Percentiles rank a stretch among this genome's conserved stretches.
These are phyloP conservation scores for Globisporangium mamillatum DNA, from an alignment of 352 stramenopile genomes.

Conservation along the genomic window DNA sequence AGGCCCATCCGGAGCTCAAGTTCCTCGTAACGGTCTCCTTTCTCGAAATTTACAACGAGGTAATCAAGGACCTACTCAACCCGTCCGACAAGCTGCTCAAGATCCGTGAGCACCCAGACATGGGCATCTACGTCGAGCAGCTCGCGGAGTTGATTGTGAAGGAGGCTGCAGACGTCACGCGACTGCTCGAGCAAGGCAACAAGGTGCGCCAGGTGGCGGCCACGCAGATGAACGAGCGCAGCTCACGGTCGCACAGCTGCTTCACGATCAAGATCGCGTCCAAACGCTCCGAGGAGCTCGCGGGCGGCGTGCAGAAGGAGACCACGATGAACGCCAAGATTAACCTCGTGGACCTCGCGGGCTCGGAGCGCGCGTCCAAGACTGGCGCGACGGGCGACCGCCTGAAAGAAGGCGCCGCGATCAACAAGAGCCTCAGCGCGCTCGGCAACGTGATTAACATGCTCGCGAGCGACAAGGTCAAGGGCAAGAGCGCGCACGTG, in stretches of 20 bases:
- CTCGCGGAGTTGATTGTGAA: conserved; percentile 85
- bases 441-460: conserved; percentile 93
- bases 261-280: conserved; percentile 91
- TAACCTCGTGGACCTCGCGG: conserved; percentile 91
- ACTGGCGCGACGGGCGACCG: conserved; percentile 84
- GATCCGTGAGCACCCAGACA: conserved; percentile 90
- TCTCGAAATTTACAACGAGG: conserved; percentile 95
- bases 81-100: conserved; percentile 89
- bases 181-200: conserved; percentile 88
- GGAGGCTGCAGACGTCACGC: conserved; percentile 67
- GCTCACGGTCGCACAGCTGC: conserved; percentile 86
- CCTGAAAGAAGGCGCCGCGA: conserved; percentile 89
- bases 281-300: conserved; percentile 58
- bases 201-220: conserved; percentile 85
- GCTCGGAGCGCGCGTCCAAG: conserved; percentile 86
- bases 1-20: conserved; percentile 44
- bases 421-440: conserved; percentile 92
- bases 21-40: conserved; percentile 92
- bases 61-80: conserved; percentile 93
- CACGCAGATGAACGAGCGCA: conserved; percentile 92
- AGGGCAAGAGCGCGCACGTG: conserved; percentile 61
- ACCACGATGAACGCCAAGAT: conserved; percentile 88
- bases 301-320: conserved; percentile 56
- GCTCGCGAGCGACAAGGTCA: conserved; percentile 53
- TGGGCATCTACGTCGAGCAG: conserved; percentile 93